Evolutionary conservation across 2,329 filamentous ascomycete genomes (phyloP).

Genomic region (Periconia sp.): DNA sequence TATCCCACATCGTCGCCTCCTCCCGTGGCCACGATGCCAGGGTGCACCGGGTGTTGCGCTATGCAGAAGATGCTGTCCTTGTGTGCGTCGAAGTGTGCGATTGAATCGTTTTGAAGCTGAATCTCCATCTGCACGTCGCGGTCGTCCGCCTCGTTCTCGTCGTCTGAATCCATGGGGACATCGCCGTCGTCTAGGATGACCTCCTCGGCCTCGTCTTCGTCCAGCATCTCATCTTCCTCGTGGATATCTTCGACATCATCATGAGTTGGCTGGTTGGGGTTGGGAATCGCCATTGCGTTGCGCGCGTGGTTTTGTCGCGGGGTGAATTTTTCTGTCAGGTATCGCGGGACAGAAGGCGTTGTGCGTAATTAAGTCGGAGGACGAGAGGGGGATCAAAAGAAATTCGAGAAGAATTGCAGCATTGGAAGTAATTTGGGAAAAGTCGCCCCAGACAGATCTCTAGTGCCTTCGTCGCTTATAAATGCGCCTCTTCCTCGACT

Average conservation of each 20-base stretch:
- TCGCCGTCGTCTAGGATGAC: conserved; percentile 69
- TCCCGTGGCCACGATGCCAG: conserved; percentile 81
- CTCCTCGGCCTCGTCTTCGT: conserved; percentile 76
- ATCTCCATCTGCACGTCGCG: conserved; percentile 65
- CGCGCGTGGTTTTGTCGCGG: neutral
- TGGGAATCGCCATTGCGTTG: conserved; percentile 26
- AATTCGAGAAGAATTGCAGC: too few relatives aligned
- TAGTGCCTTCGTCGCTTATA: neutral
- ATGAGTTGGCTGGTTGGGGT: conserved; percentile 29
- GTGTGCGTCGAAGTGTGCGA: conserved; percentile 88
- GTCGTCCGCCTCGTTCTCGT: conserved; percentile 55
- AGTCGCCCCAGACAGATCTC: neutral
- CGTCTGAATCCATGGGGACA: conserved; percentile 78
- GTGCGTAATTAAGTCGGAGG: too few relatives aligned
- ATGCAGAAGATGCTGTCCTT: conserved; percentile 93
- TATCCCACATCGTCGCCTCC: conserved; percentile 86
- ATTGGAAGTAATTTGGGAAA: neutral
- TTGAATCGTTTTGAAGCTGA: conserved; percentile 84
- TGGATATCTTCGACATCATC: conserved; percentile 50
- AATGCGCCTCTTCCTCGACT: neutral
- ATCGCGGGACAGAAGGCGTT: too few relatives aligned
- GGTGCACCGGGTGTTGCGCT: conserved; percentile 81
- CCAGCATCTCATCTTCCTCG: conserved; percentile 71
- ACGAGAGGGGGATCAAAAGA: too few relatives aligned
- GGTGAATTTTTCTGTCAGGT: too few relatives aligned